These are phyloP conservation scores for Aspergillus kassunensis DNA, from an alignment of 495 filamentous ascomycete species.

Conservation along the genomic window DNA sequence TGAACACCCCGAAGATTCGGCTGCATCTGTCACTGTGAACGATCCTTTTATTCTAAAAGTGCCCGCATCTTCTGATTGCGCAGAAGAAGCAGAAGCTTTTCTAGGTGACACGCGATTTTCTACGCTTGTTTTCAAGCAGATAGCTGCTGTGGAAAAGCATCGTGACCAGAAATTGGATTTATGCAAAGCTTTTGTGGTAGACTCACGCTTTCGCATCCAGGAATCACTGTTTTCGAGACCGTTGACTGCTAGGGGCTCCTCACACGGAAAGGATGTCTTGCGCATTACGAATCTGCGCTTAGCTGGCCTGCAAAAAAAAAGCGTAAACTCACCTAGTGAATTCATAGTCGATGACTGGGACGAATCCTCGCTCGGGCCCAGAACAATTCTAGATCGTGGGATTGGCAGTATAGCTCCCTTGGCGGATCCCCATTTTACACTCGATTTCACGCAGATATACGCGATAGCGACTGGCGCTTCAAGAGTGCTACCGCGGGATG, in stretches of 20 bases:
- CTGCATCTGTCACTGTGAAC: conserved; percentile 20
- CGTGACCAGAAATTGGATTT: conserved; percentile 24
- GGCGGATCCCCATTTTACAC: conserved; percentile 24
- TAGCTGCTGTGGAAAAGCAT: conserved; percentile 14
- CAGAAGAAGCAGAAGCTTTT: conserved; percentile 6
- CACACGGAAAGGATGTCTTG: conserved; percentile 17
- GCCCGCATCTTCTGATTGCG: conserved; percentile 15
- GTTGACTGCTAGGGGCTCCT: conserved; percentile 8
- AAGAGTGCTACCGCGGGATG: conserved; percentile 1
- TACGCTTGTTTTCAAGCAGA: conserved; percentile 35
- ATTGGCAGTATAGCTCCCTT: conserved; percentile 10
- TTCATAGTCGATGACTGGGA: conserved; percentile 41
- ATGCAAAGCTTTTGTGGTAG: conserved; percentile 37
- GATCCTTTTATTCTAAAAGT: conserved; percentile 42
- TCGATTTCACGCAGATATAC: conserved; percentile 33
- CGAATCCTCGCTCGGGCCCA: conserved; percentile 19
- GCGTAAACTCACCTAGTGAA: conserved; percentile 13
- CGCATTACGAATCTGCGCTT: conserved; percentile 21
- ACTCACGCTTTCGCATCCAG: conserved; percentile 30
- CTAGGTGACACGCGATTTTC: conserved; percentile 18
- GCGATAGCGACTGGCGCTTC: conserved; percentile 17
- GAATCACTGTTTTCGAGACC: conserved; percentile 31
- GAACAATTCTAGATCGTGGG: background rate
- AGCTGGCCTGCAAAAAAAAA: conserved; percentile 1
- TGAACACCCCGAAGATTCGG: conserved; percentile 12